Conservation (phyloP, 2,329 filamentous ascomycete genomes). For the Thielaviopsis musarum region DNA sequence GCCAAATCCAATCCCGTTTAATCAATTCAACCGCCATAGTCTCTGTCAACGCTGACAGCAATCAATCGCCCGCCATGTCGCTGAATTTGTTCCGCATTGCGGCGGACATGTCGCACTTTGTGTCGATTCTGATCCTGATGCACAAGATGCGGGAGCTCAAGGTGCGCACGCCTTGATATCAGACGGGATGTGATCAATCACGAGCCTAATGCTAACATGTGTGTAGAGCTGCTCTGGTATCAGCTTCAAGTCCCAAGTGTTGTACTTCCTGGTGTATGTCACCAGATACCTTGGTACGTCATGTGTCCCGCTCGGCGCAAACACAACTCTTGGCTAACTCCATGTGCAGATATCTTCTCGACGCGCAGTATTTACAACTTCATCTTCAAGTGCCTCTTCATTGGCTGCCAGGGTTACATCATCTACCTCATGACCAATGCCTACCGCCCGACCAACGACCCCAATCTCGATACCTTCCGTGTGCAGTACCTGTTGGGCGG, state of each 20-base stretch:
- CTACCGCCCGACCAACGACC: constrained; percentile 94
- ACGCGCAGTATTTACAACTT: constrained; percentile 80
- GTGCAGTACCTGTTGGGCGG: constrained; percentile 84
- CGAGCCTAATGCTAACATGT: constrained; percentile 3
- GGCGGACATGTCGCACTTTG: constrained; percentile 82
- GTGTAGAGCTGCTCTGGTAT: constrained; percentile 83
- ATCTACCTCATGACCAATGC: constrained; percentile 96
- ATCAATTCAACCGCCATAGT: too few relatives aligned
- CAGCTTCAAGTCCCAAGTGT: constrained; percentile 94
- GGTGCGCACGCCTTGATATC: not conserved
- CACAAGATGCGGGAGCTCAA: constrained; percentile 58
- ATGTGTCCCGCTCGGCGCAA: not conserved
- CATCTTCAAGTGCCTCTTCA: constrained; percentile 90
- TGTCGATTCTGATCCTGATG: constrained; percentile 84
- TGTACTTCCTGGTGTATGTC: constrained; percentile 87
- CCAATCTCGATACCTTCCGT: constrained; percentile 92
- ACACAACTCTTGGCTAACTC: constrained; percentile 7
- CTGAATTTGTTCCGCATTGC: constrained; percentile 43
- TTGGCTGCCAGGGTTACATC: constrained; percentile 77
- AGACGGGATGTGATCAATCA: not conserved
- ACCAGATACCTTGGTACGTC: constrained; percentile 71
- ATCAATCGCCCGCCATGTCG: constrained; percentile 20
- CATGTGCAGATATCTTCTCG: constrained; percentile 58
- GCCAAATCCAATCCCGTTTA: too few relatives aligned
- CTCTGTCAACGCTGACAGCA: too few relatives aligned